phyloP scores from a whole-genome alignment of 2,329 filamentous ascomycete species.

The Apiospora pterosperma region DNA sequence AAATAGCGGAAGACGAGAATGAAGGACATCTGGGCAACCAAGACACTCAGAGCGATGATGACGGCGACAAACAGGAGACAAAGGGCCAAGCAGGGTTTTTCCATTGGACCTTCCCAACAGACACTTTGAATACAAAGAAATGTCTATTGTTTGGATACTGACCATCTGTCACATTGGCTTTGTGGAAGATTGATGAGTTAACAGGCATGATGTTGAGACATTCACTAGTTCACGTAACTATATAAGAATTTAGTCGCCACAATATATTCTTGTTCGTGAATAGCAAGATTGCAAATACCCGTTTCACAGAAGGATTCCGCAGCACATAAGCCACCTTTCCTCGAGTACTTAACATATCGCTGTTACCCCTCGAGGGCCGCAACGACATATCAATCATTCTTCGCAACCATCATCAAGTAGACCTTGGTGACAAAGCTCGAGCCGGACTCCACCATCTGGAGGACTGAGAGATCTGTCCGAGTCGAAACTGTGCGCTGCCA shows the following conservation, averaged over 20 bases:
- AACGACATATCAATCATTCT: not conserved
- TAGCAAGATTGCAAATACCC: not conserved
- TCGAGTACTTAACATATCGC: not conserved
- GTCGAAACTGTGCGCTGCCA: not conserved
- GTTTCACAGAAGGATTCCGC: not conserved
- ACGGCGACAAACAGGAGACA: not conserved
- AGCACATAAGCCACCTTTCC: not conserved
- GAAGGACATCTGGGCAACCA: not conserved
- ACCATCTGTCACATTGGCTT: not conserved
- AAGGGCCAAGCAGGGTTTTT: not conserved
- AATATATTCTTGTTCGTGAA: not conserved
- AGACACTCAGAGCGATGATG: not conserved
- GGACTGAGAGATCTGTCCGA: not conserved
- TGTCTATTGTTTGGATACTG: not conserved
- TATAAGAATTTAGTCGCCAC: not conserved
- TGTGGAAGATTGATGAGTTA: not conserved
- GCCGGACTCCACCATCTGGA: not conserved
- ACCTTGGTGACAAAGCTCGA: not conserved
- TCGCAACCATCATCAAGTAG: not conserved
- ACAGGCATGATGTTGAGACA: not conserved
- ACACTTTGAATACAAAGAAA: not conserved
- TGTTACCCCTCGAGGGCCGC: not conserved
- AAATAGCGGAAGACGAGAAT: not conserved
- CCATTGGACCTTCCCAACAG: not conserved
- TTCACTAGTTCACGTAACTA: not conserved